Evolutionary conservation across 768 basidiomycete species (phyloP).

Genomic region (Trametes cinnabarina): DNA sequence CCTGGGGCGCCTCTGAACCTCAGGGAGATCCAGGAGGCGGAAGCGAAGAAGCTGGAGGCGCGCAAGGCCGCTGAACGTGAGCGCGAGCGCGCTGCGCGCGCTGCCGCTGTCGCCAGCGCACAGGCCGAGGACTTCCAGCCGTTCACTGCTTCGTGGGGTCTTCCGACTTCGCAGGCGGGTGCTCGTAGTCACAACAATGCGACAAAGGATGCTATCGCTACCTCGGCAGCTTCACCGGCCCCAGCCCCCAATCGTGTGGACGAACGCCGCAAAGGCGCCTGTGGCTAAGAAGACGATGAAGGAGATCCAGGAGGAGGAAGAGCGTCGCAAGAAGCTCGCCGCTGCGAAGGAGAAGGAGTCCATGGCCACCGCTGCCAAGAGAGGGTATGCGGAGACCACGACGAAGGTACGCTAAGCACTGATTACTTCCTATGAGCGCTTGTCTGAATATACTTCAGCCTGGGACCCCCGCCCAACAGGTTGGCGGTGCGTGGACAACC

Average conservation of each 20-base stretch:
- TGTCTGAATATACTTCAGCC: conserved; percentile 11
- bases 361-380: conserved; percentile 54
- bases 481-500: conserved; percentile 75
- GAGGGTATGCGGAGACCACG: conserved; percentile 78
- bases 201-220: conserved; percentile 43
- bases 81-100: conserved; percentile 58
- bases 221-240: conserved; percentile 22
- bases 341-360: conserved; percentile 56
- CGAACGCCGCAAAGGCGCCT: conserved; percentile 52
- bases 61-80: conserved; percentile 75
- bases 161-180: conserved; percentile 81
- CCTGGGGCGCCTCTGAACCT: conserved; percentile 57
- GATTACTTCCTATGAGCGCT: background rate
- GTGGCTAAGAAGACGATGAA: conserved; percentile 89
- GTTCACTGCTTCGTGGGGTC: conserved; percentile 78
- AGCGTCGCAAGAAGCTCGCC: conserved; percentile 66
- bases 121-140: conserved; percentile 55
- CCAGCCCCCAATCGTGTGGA: conserved; percentile 60
- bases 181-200: conserved; percentile 41
- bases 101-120: conserved; percentile 35
- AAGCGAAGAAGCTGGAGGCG: conserved; percentile 75
- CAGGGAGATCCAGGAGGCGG: conserved; percentile 94
- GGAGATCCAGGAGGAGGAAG: conserved; percentile 98
- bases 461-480: conserved; percentile 25
- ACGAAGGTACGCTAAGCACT: conserved; percentile 52